Evolutionary conservation across 2,329 filamentous ascomycete genomes (phyloP).

Genomic region (Cladosporium austrohemisphaericum): DNA sequence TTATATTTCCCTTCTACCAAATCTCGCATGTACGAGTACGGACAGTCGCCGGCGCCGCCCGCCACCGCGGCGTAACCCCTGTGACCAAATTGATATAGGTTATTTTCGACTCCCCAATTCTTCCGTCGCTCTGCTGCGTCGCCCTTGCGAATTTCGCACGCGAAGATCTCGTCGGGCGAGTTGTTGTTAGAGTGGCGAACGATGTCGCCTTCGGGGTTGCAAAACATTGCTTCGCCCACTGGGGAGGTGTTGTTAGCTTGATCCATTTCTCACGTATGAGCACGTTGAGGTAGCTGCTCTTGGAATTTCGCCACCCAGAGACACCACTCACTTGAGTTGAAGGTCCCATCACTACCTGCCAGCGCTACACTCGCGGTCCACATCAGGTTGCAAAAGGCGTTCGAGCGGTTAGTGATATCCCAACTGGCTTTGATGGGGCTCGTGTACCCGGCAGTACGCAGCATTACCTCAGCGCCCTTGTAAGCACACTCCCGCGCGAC

Average conservation of each 20-base stretch:
- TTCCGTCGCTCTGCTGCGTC: constrained; percentile 22
- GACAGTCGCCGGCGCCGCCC: constrained; percentile 27
- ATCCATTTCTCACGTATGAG: background rate
- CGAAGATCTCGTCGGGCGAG: constrained; percentile 26
- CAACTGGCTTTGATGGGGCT: constrained; percentile 25
- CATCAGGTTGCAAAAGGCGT: constrained; percentile 27
- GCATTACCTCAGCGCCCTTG: constrained; percentile 27
- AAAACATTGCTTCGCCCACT: constrained; percentile 28
- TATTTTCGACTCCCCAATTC: constrained; percentile 28
- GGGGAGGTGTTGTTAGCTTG: background rate
- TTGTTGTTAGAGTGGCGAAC: constrained; percentile 20
- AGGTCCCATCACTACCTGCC: constrained; percentile 27
- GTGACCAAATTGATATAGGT: constrained; percentile 28
- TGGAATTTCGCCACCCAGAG: no score
- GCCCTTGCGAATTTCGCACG: constrained; percentile 26
- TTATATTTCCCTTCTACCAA: constrained; percentile 24
- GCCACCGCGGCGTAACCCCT: constrained; percentile 25
- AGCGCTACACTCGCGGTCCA: constrained; percentile 28
- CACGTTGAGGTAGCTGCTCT: no score
- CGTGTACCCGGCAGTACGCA: constrained; percentile 27
- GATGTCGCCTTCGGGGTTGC: constrained; percentile 24
- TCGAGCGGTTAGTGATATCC: constrained; percentile 27
- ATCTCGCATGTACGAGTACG: constrained; percentile 28
- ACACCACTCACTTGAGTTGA: constrained; percentile 19
- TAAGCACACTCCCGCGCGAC: constrained; percentile 30